Conservation (phyloP, 208 protist species). For the Acanthamoeba healyi region DNA sequence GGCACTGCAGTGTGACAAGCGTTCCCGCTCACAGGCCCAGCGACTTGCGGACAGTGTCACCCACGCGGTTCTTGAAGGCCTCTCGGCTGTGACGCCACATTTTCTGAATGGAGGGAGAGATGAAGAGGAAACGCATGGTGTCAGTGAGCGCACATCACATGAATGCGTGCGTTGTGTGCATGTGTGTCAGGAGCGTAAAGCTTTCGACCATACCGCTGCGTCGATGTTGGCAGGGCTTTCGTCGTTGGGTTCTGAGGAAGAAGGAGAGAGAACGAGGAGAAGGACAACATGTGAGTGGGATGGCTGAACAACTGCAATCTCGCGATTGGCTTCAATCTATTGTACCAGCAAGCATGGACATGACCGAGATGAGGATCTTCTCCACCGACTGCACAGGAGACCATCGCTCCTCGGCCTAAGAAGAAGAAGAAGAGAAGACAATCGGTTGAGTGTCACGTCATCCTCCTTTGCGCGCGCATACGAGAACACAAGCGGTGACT, state of each 20-base stretch:
- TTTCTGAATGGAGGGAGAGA: constrained; percentile 73
- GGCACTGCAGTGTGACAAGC: too few species aligned
- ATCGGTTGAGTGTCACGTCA: not conserved
- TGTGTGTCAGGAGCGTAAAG: not conserved
- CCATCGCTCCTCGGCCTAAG: constrained; percentile 88
- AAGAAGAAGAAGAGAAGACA: not conserved
- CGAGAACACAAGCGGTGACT: not conserved
- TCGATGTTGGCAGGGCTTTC: constrained; percentile 94
- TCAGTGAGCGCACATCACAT: not conserved
- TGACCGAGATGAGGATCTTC: constrained; percentile 91
- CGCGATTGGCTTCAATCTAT: not conserved
- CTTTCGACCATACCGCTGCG: constrained; percentile 80
- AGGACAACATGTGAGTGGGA: not conserved
- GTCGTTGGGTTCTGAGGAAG: constrained; percentile 89
- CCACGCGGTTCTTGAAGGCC: constrained; percentile 85
- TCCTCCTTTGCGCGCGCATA: not conserved
- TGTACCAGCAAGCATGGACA: constrained; percentile 89
- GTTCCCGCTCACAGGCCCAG: constrained; percentile 63
- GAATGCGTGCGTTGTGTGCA: too few species aligned
- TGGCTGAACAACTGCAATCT: not conserved
- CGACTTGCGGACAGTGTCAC: constrained; percentile 77
- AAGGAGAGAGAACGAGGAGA: not conserved
- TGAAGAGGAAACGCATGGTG: not conserved
- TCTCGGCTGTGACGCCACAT: constrained; percentile 82
- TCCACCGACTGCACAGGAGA: constrained; percentile 90